Base-by-base conservation (phyloP, 2,329 filamentous ascomycete genomes). In the Mollisiaceae sp. region DNA sequence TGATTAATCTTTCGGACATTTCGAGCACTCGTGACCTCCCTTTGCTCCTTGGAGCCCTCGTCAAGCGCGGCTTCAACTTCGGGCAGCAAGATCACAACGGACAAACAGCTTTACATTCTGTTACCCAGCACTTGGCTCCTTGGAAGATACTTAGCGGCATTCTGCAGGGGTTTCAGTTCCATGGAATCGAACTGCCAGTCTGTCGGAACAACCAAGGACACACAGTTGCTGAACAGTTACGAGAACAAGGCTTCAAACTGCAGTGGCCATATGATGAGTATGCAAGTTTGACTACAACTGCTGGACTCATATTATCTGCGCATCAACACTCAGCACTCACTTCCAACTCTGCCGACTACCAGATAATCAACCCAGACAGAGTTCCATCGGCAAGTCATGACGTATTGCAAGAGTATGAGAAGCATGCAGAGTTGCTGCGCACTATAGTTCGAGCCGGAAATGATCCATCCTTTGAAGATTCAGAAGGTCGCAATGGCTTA, bases 61-160 rank as follows among this genome's bases (percentile, higher is more conserved):
- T 50, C 18, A 12, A n/a, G 4, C 45, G 18, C 6, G 35, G 47
- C 8, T 68, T 68, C 59, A 61, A 65, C 35, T 68, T 68, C 41
- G 11, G 14, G 4, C 61, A 64, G 27, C 63, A 64, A 24, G 66
- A 68, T 43, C 35, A 61, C 18, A 56, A 62, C 22, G 66, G 66
- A 9, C 63, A 64, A 22, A 68, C 60, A 9, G 38, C 55, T 15
- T 36, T 68, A 8, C 66, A 68, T 45, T 47, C 35, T n/a, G 39
- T 68, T 15, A 56, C 41, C 2, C 62, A 60, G n/a, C 59, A 43
- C n/a, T 58, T 27, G 47, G 60, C 50, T 15, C 39, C 41, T 32
- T 32, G 47, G 22, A 43, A 32, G 18, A 41, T 58, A 6, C 24
- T 59, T 12, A 58, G 43, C 11, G 57, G 15, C 8, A 39, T 36